A percentile compares a stretch with the other conserved stretches of the same genome.
phyloP scores from a whole-genome alignment of 768 basidiomycete genomes.

The Psilocybe subaeruginosa region DNA sequence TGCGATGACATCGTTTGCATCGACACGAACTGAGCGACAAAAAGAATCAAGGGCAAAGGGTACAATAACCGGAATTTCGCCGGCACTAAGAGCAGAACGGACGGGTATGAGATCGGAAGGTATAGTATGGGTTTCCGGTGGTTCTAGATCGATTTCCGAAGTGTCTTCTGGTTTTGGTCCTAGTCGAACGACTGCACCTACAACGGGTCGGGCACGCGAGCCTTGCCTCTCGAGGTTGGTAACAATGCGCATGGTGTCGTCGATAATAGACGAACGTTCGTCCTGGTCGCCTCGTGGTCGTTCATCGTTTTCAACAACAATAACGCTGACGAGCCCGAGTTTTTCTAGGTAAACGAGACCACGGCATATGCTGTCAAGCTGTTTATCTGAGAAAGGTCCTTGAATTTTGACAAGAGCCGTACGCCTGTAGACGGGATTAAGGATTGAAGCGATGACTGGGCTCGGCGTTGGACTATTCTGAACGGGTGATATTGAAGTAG shows the following conservation, averaged over 20 bases:
- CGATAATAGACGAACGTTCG: constrained; percentile 66
- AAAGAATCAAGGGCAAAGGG: constrained; percentile 93
- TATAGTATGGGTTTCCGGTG: constrained; percentile 80
- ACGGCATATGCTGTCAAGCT: constrained; percentile 90
- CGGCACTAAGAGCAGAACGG: constrained; percentile 85
- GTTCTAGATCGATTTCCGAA: constrained; percentile 33
- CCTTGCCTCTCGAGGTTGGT: constrained; percentile 83
- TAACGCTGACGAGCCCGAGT: constrained; percentile 92
- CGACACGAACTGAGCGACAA: constrained; percentile 83
- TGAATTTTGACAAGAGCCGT: constrained; percentile 97
- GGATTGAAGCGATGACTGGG: constrained; percentile 69
- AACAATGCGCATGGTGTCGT: constrained; percentile 88
- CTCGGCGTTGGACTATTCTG: constrained; percentile 44
- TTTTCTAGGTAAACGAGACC: constrained; percentile 97
- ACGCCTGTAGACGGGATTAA: constrained; percentile 82
- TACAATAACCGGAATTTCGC: constrained; percentile 95
- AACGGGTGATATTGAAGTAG: constrained; percentile 38
- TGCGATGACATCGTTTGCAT: constrained; percentile 86
- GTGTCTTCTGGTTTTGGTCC: constrained; percentile 69
- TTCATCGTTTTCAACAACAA: constrained; percentile 90
- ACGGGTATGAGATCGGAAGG: constrained; percentile 83
- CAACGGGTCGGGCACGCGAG: constrained; percentile 84
- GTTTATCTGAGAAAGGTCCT: constrained; percentile 91
- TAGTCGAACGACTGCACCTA: constrained; percentile 83
- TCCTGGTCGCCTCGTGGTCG: constrained; percentile 68